These are phyloP conservation scores for Boletus tylopilopsis DNA, from an alignment of 768 basidiomycete species.

Conservation along the genomic window DNA sequence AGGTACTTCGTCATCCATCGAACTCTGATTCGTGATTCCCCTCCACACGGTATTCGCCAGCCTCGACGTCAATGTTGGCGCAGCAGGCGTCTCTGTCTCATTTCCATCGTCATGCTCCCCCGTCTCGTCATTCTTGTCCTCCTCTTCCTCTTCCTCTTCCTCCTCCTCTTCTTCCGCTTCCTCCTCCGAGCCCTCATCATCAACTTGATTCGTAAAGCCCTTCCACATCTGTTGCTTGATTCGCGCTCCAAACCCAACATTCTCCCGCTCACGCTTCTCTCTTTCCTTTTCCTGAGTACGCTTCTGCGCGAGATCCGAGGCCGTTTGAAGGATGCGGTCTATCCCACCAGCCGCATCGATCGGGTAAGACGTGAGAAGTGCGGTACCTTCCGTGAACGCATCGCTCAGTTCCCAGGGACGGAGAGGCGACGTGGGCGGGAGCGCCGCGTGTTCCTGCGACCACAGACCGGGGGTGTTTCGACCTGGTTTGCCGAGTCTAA, in stretches of 20 bases:
- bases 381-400: constrained; percentile 62
- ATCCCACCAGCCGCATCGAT: constrained; percentile 64
- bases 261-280: constrained; percentile 30
- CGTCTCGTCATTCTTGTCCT: constrained; percentile 24
- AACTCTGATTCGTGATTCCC: constrained; percentile 71
- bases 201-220: constrained; percentile 55
- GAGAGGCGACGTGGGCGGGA: constrained; percentile 41
- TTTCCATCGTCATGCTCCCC: constrained; percentile 39
- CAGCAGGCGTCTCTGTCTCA: constrained; percentile 41
- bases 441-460: constrained; percentile 40
- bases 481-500: constrained; percentile 51
- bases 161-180: constrained; percentile 36
- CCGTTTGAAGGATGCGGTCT: constrained; percentile 65
- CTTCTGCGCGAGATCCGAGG: constrained; percentile 54
- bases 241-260: constrained; percentile 49
- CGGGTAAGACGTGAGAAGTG: constrained; percentile 63
- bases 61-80: constrained; percentile 44
- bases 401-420: constrained; percentile 54
- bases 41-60: constrained; percentile 68
- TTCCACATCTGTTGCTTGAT: constrained; percentile 63
- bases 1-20: constrained; percentile 59
- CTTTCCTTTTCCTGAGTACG: constrained; percentile 38
- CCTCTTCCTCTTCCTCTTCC: constrained; percentile 31
- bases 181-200: constrained; percentile 30
- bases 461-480: constrained; percentile 48